Percentiles rank a stretch among this genome's conserved stretches.
These are phyloP conservation scores for Chytriomyces confervae DNA, from an alignment of 192 early-diverging fungal genomes.

Conservation along the genomic window DNA sequence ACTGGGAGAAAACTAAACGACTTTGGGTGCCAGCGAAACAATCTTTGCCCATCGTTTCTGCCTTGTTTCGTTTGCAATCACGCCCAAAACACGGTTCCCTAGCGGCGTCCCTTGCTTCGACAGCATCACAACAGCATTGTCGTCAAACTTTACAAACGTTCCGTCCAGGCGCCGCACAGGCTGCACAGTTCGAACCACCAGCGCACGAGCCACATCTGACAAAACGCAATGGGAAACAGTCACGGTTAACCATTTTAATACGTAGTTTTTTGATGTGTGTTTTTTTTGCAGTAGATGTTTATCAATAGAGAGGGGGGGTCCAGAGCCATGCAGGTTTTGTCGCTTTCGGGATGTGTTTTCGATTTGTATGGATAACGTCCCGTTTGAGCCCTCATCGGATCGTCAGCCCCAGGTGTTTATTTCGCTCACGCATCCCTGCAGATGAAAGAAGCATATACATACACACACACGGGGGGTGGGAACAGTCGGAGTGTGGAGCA, in stretches of 20 bases:
- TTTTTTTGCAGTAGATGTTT: neutral
- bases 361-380: too few relatives aligned
- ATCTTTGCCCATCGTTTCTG: constrained; percentile 97
- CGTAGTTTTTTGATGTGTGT: neutral
- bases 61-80: constrained; percentile 85
- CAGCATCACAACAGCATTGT: constrained; percentile 95
- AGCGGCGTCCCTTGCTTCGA: constrained; percentile 94
- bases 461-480: neutral
- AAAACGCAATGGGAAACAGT: neutral
- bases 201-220: constrained; percentile 82
- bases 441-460: too few relatives aligned
- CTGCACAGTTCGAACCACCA: constrained; percentile 90
- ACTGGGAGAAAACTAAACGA: constrained; percentile 61
- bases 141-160: constrained; percentile 90
- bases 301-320: too few relatives aligned
- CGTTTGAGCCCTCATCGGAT: too few relatives aligned
- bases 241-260: neutral
- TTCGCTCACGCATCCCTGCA: too few relatives aligned
- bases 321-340: too few relatives aligned
- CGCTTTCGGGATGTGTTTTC: too few relatives aligned
- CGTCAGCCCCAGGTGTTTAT: too few relatives aligned
- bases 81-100: constrained; percentile 90
- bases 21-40: constrained; percentile 87
- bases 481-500: neutral
- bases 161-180: constrained; percentile 90